Conservation (phyloP, 345 rosid genomes). For the Euphorbia lathyris region DNA sequence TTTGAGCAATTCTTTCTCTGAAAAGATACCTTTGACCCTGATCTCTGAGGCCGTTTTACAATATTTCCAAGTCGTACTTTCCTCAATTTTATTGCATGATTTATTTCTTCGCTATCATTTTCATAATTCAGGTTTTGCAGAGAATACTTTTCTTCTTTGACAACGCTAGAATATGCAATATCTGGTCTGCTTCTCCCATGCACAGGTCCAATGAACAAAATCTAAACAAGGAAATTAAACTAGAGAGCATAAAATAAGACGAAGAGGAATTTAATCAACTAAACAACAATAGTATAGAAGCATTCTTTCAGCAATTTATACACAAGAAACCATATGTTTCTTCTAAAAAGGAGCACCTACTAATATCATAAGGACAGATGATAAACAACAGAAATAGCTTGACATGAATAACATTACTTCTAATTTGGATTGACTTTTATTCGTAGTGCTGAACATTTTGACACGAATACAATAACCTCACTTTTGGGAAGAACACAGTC, state of each 20-base stretch:
- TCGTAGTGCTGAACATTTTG: neutral
- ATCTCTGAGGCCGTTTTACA: conserved; percentile 48
- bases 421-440: neutral
- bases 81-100: conserved; percentile 43
- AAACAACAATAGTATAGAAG: conserved; percentile 12
- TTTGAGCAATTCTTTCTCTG: conserved; percentile 11
- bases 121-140: conserved; percentile 27
- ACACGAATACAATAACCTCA: neutral
- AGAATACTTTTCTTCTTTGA: conserved; percentile 26
- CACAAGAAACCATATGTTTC: conserved; percentile 1
- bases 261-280: conserved; percentile 11
- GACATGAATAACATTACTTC: neutral
- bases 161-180: conserved; percentile 38
- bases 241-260: conserved; percentile 16
- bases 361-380: neutral
- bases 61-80: conserved; percentile 44
- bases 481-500: neutral
- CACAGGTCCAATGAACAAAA: conserved; percentile 79
- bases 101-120: conserved; percentile 31
- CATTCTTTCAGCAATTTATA: conserved; percentile 10
- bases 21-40: conserved; percentile 66
- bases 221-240: conserved; percentile 31
- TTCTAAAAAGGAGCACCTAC: neutral
- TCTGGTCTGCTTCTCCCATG: conserved; percentile 46
- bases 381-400: neutral